phyloP scores from a whole-genome alignment of 805 yeast genomes.

The Spathaspora girioi region DNA sequence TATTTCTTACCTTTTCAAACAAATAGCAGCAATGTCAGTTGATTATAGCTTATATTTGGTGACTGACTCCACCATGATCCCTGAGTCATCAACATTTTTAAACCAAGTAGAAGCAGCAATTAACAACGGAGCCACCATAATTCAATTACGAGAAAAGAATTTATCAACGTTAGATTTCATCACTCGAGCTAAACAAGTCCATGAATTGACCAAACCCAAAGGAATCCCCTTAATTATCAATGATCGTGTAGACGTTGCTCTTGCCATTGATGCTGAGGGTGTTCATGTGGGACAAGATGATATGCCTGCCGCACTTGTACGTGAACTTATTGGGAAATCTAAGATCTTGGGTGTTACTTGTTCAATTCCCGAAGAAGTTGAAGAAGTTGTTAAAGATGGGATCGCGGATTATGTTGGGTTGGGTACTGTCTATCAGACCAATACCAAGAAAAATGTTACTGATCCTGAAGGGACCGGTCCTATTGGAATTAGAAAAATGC shows the following conservation, averaged over 20 bases:
- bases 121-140: conserved; percentile 70
- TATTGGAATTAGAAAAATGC: conserved; percentile 54
- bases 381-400: conserved; percentile 43
- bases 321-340: conserved; percentile 65
- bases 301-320: conserved; percentile 58
- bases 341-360: conserved; percentile 82
- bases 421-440: conserved; percentile 74
- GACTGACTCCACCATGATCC: conserved; percentile 75
- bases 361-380: conserved; percentile 53
- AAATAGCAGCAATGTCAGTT: conserved; percentile 3
- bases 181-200: conserved; percentile 56
- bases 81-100: conserved; percentile 45
- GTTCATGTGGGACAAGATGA: conserved; percentile 93
- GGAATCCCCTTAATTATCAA: conserved; percentile 79
- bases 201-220: conserved; percentile 53
- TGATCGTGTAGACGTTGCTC: conserved; percentile 83
- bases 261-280: conserved; percentile 88
- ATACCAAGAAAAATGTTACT: conserved; percentile 55
- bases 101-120: conserved; percentile 64
- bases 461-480: conserved; percentile 60
- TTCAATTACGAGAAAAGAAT: conserved; percentile 80
- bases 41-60: conserved; percentile 73
- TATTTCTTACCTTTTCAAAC: neutral
- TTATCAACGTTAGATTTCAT: conserved; percentile 67
- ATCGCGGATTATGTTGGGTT: conserved; percentile 80